These are phyloP conservation scores for Chaetoscypha palmicola DNA, from an alignment of 2,329 filamentous ascomycete genomes.

Conservation along the genomic window DNA sequence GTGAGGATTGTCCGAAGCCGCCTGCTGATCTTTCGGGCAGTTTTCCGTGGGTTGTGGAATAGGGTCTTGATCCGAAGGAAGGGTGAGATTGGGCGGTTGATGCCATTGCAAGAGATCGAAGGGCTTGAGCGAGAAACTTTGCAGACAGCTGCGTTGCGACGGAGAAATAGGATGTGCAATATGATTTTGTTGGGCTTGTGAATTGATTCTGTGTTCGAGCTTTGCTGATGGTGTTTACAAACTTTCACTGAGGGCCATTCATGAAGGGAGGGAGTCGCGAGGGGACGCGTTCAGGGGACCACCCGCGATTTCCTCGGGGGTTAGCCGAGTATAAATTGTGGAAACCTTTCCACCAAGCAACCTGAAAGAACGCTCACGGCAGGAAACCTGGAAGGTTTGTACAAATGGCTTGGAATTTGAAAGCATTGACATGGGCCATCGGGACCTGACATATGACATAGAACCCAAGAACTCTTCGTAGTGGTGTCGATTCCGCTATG, in stretches of 20 bases:
- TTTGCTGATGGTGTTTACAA: neutral
- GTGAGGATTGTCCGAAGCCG: slow-evolving; percentile 30
- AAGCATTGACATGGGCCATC: neutral
- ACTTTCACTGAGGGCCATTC: no score
- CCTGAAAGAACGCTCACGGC: neutral
- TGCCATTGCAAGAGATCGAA: slow-evolving; percentile 34
- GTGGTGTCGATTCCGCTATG: neutral
- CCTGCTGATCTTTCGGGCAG: slow-evolving; percentile 40
- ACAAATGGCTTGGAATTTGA: neutral
- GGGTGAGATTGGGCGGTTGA: slow-evolving; percentile 46
- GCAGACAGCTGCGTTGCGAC: no score
- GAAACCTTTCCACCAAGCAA: no score
- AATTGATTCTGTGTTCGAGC: no score
- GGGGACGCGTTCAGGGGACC: no score
- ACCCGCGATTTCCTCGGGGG: no score
- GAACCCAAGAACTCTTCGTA: neutral
- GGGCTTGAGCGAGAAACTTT: no score
- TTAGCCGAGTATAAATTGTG: no score
- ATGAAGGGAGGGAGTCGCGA: no score
- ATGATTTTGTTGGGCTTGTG: no score
- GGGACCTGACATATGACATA: slow-evolving; percentile 1
- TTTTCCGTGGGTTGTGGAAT: slow-evolving; percentile 38
- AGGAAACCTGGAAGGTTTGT: no score
- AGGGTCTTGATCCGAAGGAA: slow-evolving; percentile 40
- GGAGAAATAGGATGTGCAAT: no score